Evolutionary conservation across 495 filamentous ascomycete species (phyloP).

Genomic region (Penicillium paxilli): DNA sequence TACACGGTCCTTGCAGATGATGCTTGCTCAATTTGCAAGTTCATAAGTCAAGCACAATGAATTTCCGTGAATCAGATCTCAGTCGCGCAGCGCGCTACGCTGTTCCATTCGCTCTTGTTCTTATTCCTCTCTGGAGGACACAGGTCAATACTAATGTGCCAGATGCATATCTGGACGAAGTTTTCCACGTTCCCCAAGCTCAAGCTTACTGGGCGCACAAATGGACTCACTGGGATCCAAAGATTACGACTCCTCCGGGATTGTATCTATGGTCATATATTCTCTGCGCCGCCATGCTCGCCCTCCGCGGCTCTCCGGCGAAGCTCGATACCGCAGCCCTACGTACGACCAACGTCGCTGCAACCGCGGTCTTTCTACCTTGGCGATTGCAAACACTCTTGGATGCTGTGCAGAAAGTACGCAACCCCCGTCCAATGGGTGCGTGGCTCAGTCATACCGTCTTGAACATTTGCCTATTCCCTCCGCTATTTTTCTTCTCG

Average conservation of each 20-base stretch:
- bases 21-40: background rate
- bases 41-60: constrained; percentile 37
- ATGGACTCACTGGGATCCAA: constrained; percentile 85
- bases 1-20: background rate
- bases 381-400: constrained; percentile 43
- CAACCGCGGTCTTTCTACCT: constrained; percentile 38
- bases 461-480: constrained; percentile 83
- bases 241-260: constrained; percentile 94
- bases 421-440: constrained; percentile 38
- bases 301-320: constrained; percentile 40
- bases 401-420: constrained; percentile 36
- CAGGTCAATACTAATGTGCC: constrained; percentile 53
- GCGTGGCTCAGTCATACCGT: constrained; percentile 59
- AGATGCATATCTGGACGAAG: constrained; percentile 90
- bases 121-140: constrained; percentile 41
- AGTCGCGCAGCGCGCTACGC: constrained; percentile 43
- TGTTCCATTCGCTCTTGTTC: constrained; percentile 41
- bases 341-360: constrained; percentile 41
- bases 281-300: constrained; percentile 32
- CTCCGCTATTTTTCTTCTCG: constrained; percentile 92
- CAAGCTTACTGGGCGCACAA: constrained; percentile 77
- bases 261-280: constrained; percentile 65
- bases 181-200: constrained; percentile 93
- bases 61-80: constrained; percentile 34
- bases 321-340: constrained; percentile 38